phyloP scores from a whole-genome alignment of 768 basidiomycete genomes.

The Leccinum fibrillosum region DNA sequence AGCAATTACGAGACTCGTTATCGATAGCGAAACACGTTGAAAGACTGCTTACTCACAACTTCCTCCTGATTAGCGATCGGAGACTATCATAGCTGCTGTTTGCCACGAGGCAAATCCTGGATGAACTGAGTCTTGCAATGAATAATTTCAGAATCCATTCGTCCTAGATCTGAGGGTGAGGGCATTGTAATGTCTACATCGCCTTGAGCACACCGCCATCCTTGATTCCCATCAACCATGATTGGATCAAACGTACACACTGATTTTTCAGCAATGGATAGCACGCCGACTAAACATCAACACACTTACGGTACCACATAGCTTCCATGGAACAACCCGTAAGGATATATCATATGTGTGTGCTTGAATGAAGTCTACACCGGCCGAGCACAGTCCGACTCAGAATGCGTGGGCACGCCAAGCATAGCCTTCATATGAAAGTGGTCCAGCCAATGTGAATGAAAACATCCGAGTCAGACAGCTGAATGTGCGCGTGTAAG shows the following conservation, averaged over 20 bases:
- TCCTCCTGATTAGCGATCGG: neutral
- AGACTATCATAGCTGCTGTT: neutral
- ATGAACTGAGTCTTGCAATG: neutral
- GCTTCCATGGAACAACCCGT: neutral
- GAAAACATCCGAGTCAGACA: neutral
- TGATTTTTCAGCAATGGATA: neutral
- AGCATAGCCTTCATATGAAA: neutral
- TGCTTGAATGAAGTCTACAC: no score
- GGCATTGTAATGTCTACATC: neutral
- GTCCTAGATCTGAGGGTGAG: neutral
- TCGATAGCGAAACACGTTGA: neutral
- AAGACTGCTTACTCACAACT: neutral
- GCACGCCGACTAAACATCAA: neutral
- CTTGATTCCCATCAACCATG: neutral
- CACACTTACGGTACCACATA: neutral
- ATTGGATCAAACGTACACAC: neutral
- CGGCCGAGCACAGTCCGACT: neutral
- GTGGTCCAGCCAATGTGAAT: neutral
- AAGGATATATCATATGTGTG: neutral
- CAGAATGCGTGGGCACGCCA: neutral
- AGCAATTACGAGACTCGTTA: neutral
- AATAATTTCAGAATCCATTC: neutral
- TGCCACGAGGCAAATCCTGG: neutral
- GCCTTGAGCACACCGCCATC: neutral
- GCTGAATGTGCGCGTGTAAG: neutral